phyloP scores from a whole-genome alignment of 1,284 basidiomycete genomes.

The Omphalotus olearius region DNA sequence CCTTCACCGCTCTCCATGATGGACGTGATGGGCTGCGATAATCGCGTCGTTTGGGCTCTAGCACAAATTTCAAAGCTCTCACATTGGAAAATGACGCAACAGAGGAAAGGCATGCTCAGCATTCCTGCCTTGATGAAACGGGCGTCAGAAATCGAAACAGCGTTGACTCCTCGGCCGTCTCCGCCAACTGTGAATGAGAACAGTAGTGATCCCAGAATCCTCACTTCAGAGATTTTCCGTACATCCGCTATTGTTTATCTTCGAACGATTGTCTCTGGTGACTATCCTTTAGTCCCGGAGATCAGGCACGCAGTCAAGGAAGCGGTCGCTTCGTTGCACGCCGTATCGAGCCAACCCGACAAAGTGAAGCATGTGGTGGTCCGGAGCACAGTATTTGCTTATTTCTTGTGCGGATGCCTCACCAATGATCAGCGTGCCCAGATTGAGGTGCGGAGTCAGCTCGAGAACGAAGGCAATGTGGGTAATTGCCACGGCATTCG shows the following conservation, averaged over 20 bases:
- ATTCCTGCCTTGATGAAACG: conserved; percentile 52
- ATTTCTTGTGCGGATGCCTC: conserved; percentile 69
- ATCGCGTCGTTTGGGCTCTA: conserved; percentile 70
- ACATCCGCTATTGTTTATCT: conserved; percentile 70
- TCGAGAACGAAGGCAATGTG: conserved; percentile 42
- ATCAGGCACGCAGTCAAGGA: conserved; percentile 52
- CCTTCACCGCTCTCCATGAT: conserved; percentile 52
- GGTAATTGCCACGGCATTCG: conserved; percentile 55
- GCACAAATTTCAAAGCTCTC: conserved; percentile 69
- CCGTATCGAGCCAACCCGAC: conserved; percentile 28
- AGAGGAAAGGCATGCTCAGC: conserved; percentile 41
- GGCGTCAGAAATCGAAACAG: conserved; percentile 48
- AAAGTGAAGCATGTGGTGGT: conserved; percentile 53
- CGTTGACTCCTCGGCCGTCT: conserved; percentile 1
- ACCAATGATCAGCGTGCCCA: conserved; percentile 47
- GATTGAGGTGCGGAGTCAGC: conserved; percentile 38
- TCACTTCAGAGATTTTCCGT: conserved; percentile 70
- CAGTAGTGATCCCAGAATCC: conserved; percentile 30
- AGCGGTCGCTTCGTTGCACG: conserved; percentile 46
- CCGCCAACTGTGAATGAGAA: not conserved
- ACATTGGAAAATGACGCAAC: conserved; percentile 53
- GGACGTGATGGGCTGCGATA: conserved; percentile 81
- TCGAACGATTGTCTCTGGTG: conserved; percentile 65
- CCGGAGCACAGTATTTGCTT: conserved; percentile 72
- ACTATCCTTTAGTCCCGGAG: conserved; percentile 58